Evolutionary conservation across 2,329 filamentous ascomycete genomes (phyloP).

Genomic region (Colletotrichum coccodes): DNA sequence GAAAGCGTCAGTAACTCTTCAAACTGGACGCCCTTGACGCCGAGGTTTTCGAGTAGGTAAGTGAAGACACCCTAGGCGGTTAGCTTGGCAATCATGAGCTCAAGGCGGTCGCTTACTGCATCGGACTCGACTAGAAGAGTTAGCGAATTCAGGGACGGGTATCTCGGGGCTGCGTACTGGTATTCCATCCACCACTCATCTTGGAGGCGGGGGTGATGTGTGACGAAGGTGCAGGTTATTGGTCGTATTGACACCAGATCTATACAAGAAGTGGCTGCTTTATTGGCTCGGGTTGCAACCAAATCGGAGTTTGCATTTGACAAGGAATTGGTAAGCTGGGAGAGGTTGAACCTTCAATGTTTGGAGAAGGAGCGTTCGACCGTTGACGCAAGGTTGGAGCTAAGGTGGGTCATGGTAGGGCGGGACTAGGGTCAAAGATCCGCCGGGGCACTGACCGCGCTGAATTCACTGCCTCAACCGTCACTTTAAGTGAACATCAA

Average conservation of each 20-base stretch:
- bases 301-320: background rate
- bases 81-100: background rate
- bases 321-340: conserved; percentile 23
- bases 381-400: conserved; percentile 25
- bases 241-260: background rate
- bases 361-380: background rate
- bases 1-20: conserved; percentile 95
- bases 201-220: conserved; percentile 32
- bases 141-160: conserved; percentile 14
- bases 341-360: background rate
- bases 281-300: background rate
- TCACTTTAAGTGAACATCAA: background rate
- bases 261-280: background rate
- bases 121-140: conserved; percentile 80
- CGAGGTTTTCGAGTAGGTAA: conserved; percentile 89
- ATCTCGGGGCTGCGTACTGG: conserved; percentile 64
- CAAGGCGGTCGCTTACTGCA: conserved; percentile 71
- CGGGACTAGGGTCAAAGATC: conserved; percentile 30
- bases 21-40: conserved; percentile 93
- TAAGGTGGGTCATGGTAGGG: conserved; percentile 17
- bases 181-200: conserved; percentile 93
- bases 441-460: conserved; percentile 1
- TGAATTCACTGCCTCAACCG: background rate
- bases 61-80: conserved; percentile 86
- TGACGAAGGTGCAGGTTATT: background rate